Evolutionary conservation across 768 basidiomycete genomes (phyloP).

Genomic region (Pisolithus tinctorius): DNA sequence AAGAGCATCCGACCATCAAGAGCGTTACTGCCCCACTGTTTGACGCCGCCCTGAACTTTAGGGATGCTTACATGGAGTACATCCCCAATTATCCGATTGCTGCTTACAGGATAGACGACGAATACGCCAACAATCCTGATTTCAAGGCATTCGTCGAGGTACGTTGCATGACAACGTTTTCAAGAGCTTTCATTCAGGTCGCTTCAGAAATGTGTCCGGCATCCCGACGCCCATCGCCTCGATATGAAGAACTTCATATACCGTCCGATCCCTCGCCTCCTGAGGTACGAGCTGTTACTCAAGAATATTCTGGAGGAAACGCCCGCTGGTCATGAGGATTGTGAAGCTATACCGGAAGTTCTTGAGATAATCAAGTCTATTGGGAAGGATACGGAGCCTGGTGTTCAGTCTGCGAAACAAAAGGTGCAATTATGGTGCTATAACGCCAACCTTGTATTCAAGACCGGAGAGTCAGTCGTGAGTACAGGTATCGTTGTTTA

Average conservation of each 20-base stretch:
- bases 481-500: constrained; percentile 10
- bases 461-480: constrained; percentile 65
- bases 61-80: constrained; percentile 89
- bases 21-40: constrained; percentile 80
- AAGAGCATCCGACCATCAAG: constrained; percentile 75
- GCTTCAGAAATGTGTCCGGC: constrained; percentile 43
- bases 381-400: constrained; percentile 83
- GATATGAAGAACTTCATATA: constrained; percentile 94
- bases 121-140: constrained; percentile 71
- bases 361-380: constrained; percentile 82
- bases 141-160: constrained; percentile 85
- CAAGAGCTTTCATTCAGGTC: constrained; percentile 3
- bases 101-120: constrained; percentile 80
- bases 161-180: constrained; percentile 11
- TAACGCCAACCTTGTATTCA: constrained; percentile 73
- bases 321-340: constrained; percentile 70
- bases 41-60: constrained; percentile 88
- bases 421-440: constrained; percentile 90
- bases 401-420: constrained; percentile 76
- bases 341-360: constrained; percentile 74
- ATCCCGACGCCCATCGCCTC: constrained; percentile 71
- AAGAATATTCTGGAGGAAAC: constrained; percentile 76
- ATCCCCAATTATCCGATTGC: constrained; percentile 92
- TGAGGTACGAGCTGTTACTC: constrained; percentile 84
- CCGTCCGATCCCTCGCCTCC: constrained; percentile 82